These are phyloP conservation scores for Acanthamoeba royreba DNA, from an alignment of 208 protist genomes.

Conservation along the genomic window DNA sequence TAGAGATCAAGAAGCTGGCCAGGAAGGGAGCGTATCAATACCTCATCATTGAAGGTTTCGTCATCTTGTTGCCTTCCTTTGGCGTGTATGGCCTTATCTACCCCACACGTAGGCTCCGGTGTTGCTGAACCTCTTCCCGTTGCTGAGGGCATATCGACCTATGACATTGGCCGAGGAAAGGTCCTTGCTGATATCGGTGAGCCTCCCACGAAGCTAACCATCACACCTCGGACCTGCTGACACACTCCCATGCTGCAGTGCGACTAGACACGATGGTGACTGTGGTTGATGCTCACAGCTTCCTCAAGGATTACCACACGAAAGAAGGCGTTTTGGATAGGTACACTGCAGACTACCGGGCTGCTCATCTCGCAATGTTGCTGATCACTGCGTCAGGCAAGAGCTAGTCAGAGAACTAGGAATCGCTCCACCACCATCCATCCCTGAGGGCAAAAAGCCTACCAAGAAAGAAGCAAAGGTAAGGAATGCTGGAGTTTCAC, in stretches of 20 bases:
- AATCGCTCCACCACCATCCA: background rate
- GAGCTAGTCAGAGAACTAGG: background rate
- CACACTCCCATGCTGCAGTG: background rate
- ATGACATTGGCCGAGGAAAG: constrained; percentile 29
- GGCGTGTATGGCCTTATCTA: background rate
- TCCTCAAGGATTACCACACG: background rate
- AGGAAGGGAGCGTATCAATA: constrained; percentile 73
- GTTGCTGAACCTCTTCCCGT: constrained; percentile 79
- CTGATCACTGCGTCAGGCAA: background rate
- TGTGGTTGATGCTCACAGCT: constrained; percentile 66
- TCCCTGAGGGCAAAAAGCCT: background rate
- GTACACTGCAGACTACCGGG: background rate
- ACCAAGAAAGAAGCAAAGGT: background rate
- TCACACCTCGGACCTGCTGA: background rate
- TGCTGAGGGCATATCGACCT: constrained; percentile 74
- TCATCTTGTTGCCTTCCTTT: constrained; percentile 66
- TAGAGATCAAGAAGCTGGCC: constrained; percentile 72
- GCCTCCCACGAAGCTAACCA: background rate
- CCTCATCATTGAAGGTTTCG: constrained; percentile 80
- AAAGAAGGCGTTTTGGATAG: background rate
- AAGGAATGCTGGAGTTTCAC: too few species aligned
- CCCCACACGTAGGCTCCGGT: constrained; percentile 27
- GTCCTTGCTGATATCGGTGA: background rate
- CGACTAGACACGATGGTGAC: constrained; percentile 77
- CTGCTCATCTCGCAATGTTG: too few species aligned